Base-by-base conservation (phyloP, 2,329 filamentous ascomycete genomes). In the Hymenoscyphus linearis region DNA sequence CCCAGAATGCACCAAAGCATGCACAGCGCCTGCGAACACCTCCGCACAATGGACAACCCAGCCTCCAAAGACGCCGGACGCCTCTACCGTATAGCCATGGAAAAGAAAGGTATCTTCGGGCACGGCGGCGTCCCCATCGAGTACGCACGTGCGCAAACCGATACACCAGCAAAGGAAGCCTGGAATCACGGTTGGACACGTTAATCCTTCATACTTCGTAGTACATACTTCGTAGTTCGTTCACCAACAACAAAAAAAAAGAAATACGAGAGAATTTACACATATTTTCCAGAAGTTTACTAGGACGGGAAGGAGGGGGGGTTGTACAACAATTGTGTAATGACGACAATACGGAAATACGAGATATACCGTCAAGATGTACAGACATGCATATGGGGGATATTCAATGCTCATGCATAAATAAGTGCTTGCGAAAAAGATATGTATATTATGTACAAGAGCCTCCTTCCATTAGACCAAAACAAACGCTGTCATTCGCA, bases 181-280 rank as follows among this genome's bases (percentile, higher is more conserved):
- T 99, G 93, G 92, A 95, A 98, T 78, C 87, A 96, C 77, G 88
- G 80, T 13, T 99, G 95, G 95, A 96, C 86, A 79, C 84, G 87
- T 76, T 72, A 68, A n/a, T n/a, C n/a, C n/a, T n/a, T n/a, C n/a
- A n/a, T n/a, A n/a, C n/a, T n/a, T n/a, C n/a, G n/a, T n/a, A n/a
- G n/a, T n/a, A n/a, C n/a, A n/a, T n/a, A n/a, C n/a, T n/a, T n/a
- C n/a, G 31, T 31, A 31, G 31, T 31, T 9, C 31, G 4, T 9
- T 31, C 10, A 31, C n/a, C n/a, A n/a, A n/a, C n/a, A n/a, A n/a
- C n/a, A n/a, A n/a, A n/a, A n/a, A n/a, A 9, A 63, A 62, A 52
- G 34, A 37, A 22, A 5, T 26, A 13, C 25, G n/a, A 25, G 35
- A 44, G 12, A n/a, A n/a, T 50, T 36, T 6, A 56, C 2, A 27